Evolutionary conservation across 352 stramenopile genomes (phyloP).

Genomic region (Thraustotheca clavata): DNA sequence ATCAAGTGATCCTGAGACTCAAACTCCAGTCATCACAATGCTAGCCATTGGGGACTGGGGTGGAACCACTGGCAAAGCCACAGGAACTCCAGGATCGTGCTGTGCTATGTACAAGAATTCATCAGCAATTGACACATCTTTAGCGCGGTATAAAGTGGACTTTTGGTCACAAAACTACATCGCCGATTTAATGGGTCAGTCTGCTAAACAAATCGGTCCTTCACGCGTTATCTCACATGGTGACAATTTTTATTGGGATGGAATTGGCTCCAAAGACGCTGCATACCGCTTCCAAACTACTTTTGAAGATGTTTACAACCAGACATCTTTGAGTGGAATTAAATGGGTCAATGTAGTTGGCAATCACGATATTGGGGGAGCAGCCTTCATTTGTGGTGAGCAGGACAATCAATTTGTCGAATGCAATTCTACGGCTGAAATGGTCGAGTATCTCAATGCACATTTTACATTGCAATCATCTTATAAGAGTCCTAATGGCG

Average conservation of each 20-base stretch:
- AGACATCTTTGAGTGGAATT: constrained; percentile 35
- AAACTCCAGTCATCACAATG: background rate
- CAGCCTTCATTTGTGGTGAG: constrained; percentile 71
- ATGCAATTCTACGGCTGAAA: constrained; percentile 41
- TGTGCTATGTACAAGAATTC: constrained; percentile 24
- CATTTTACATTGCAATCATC: constrained; percentile 50
- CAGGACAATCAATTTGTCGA: constrained; percentile 53
- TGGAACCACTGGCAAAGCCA: constrained; percentile 30
- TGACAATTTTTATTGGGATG: constrained; percentile 19
- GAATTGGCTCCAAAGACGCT: constrained; percentile 36
- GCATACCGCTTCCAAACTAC: constrained; percentile 54
- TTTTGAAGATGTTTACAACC: constrained; percentile 58
- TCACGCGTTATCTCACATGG: constrained; percentile 46
- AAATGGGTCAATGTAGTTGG: constrained; percentile 66
- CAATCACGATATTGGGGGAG: constrained; percentile 63
- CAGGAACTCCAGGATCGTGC: constrained; percentile 40
- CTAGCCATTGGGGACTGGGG: constrained; percentile 68
- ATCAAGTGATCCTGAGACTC: constrained; percentile 18
- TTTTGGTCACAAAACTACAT: constrained; percentile 60
- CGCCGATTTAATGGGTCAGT: constrained; percentile 46
- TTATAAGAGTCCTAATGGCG: constrained; percentile 55
- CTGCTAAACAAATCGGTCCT: constrained; percentile 46
- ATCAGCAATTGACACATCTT: background rate
- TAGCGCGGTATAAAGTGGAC: constrained; percentile 51
- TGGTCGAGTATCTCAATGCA: constrained; percentile 54